phyloP scores from a whole-genome alignment of 176 grass and related monocot genomes.

The Triticum dicoccoides region DNA sequence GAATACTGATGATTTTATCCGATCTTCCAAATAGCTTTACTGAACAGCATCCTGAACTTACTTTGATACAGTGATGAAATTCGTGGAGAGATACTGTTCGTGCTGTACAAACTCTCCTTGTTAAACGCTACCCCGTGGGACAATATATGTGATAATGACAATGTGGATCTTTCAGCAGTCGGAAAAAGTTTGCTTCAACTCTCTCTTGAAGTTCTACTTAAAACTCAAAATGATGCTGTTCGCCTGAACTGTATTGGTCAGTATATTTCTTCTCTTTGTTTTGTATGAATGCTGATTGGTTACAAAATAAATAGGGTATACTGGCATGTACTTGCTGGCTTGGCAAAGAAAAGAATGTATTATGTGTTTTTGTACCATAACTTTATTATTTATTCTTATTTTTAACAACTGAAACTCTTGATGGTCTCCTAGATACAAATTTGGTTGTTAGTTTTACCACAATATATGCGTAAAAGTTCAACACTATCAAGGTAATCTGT shows the following conservation, averaged over 20 bases:
- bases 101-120: slow-evolving; percentile 76
- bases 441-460: slow-evolving; percentile 10
- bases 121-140: slow-evolving; percentile 75
- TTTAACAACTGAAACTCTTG: neutral
- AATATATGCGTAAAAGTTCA: neutral
- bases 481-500: neutral
- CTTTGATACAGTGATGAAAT: slow-evolving; percentile 75
- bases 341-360: neutral
- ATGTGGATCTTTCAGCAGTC: slow-evolving; percentile 35
- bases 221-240: slow-evolving; percentile 86
- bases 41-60: slow-evolving; percentile 25
- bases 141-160: slow-evolving; percentile 36
- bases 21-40: neutral
- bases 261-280: slow-evolving; percentile 24
- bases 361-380: slow-evolving; percentile 5
- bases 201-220: slow-evolving; percentile 79
- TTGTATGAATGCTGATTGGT: neutral
- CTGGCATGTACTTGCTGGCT: neutral
- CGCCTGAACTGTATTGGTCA: slow-evolving; percentile 90
- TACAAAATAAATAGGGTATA: neutral
- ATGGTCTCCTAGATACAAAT: slow-evolving; percentile 4
- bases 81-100: slow-evolving; percentile 81
- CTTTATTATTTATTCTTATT: neutral
- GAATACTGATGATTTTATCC: slow-evolving; percentile 20
- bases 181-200: slow-evolving; percentile 53